phyloP scores from a whole-genome alignment of 495 filamentous ascomycete species.

The Amphirosellinia nigrospora region DNA sequence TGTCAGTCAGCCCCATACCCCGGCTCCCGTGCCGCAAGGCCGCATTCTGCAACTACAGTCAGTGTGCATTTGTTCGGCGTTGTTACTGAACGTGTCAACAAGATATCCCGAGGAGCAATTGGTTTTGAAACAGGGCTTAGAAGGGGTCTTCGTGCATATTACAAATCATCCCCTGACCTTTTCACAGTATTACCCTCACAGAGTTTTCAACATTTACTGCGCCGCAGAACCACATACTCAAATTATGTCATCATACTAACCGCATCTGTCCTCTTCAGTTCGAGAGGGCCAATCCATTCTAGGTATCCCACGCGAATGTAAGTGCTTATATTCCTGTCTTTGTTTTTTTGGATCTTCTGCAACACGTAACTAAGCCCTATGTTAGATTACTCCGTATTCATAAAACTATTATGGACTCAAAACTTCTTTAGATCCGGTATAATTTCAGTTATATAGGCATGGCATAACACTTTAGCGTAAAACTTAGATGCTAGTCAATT shows the following conservation, averaged over 20 bases:
- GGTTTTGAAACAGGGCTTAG: neutral
- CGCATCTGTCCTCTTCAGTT: neutral
- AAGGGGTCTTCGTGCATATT: conserved; percentile 5
- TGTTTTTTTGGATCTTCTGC: too few relatives aligned
- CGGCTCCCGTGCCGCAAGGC: neutral
- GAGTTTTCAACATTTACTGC: too few relatives aligned
- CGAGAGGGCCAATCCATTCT: too few relatives aligned
- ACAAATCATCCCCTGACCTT: conserved; percentile 9
- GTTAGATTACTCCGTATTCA: too few relatives aligned
- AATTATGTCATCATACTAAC: conserved; percentile 2
- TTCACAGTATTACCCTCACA: neutral
- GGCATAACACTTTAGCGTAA: neutral
- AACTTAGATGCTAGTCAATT: neutral
- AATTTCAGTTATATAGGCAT: too few relatives aligned
- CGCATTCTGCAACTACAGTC: neutral
- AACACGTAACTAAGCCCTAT: too few relatives aligned
- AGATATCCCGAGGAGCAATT: neutral
- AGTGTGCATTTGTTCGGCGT: neutral
- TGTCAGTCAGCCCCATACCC: too few relatives aligned
- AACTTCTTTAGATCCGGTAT: too few relatives aligned
- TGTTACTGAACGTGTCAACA: neutral
- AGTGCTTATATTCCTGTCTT: too few relatives aligned
- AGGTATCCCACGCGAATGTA: too few relatives aligned
- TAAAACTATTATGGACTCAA: too few relatives aligned
- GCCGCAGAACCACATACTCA: too few relatives aligned